Conservation (phyloP, 1,284 basidiomycete genomes). For the Cystobasidiaceae sp. region DNA sequence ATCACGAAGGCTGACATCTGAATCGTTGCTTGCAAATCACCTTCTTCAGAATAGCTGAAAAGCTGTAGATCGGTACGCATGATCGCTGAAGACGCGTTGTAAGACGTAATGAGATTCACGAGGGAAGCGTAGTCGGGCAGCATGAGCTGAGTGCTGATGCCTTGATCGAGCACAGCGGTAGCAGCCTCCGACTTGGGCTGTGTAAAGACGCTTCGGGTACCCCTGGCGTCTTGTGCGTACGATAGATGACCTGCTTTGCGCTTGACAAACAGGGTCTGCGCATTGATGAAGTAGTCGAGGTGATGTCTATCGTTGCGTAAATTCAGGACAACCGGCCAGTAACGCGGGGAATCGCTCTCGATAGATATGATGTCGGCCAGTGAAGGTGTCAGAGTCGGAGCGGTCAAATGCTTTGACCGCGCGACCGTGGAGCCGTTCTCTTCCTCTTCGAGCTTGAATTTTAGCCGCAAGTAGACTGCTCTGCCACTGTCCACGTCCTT, state of each 20-base stretch:
- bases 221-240: slow-evolving; percentile 86
- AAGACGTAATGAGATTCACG: slow-evolving; percentile 76
- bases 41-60: slow-evolving; percentile 11
- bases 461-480: slow-evolving; percentile 83
- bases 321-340: slow-evolving; percentile 85
- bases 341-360: slow-evolving; percentile 81
- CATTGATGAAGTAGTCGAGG: slow-evolving; percentile 62
- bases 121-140: slow-evolving; percentile 60
- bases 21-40: neutral
- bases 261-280: slow-evolving; percentile 83
- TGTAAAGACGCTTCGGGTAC: slow-evolving; percentile 81
- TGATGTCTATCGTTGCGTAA: slow-evolving; percentile 64
- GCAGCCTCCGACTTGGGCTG: slow-evolving; percentile 68
- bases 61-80: slow-evolving; percentile 39
- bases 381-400: slow-evolving; percentile 85
- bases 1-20: slow-evolving; percentile 61
- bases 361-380: slow-evolving; percentile 72
- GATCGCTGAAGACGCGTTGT: slow-evolving; percentile 62
- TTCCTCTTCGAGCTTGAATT: slow-evolving; percentile 66
- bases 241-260: slow-evolving; percentile 84
- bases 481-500: slow-evolving; percentile 84
- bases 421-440: slow-evolving; percentile 46
- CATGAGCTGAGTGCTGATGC: slow-evolving; percentile 60
- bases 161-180: slow-evolving; percentile 72
- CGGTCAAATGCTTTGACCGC: slow-evolving; percentile 68